Evolutionary conservation across 2,329 filamentous ascomycete genomes (phyloP), one percentile per base, ranked within the genome.

Genomic region (Aquanectria penicillioides): DNA sequence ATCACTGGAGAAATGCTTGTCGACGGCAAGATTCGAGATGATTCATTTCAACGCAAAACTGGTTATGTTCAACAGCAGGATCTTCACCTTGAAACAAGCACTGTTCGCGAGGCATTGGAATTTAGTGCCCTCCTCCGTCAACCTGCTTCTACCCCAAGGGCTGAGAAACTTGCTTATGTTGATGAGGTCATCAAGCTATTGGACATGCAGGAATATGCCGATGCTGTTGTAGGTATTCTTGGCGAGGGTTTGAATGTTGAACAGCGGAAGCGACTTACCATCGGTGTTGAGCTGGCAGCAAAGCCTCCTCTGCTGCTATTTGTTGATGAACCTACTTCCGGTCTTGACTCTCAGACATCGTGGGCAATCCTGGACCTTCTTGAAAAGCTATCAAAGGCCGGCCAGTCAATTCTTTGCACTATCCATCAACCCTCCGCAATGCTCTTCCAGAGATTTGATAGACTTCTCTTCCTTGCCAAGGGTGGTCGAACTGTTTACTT

Each of bases 291-390:
- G 47, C 69, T 81, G 1, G 78, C 76, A 0, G 76, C 79, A 0
- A 79, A 78, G 47, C 79, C 79, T 0, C 75, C 74, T 20, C 75
- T 85, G 11, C 72, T 84, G 0, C 77, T 85, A 11, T 85, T 86
- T 62, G 71, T 86, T 6, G 83, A 86, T 28, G 83, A 85, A 62
- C 83, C 83, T 47, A 78, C 84, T 63, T 65, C 80, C 12, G 86
- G 86, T 59, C 79, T 88, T 11, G 86, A 88, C 68, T 79, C 76
- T 2, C 80, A 87, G 78, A 87, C 83, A 28, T 88, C 89, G 6
- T 92, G 89, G 79, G 89, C 90, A 69, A 91, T 92, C 56, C 84
- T 90, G 15, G 86, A 88, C 22, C 88, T 92, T 73, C 77, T 92
- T 9, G 85, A 86, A 52, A 92, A 91, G 64, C 79, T 90, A 1